These are phyloP conservation scores for Globisporangium canariense DNA, from an alignment of 352 stramenopile genomes.

Conservation along the genomic window DNA sequence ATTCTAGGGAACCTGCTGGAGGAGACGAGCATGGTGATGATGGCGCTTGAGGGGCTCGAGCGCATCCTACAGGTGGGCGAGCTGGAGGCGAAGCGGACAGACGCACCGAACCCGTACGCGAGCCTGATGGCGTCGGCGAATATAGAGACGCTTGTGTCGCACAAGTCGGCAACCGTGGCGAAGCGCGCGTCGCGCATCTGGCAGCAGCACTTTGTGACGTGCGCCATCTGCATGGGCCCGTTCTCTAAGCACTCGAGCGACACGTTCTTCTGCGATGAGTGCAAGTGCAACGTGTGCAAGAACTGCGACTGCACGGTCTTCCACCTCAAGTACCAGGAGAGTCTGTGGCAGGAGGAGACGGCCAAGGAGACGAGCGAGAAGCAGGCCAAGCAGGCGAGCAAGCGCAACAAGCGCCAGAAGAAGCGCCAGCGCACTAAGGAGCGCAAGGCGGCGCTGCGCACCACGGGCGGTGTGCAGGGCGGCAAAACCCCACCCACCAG, in stretches of 20 bases:
- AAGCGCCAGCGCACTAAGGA: slow-evolving; percentile 83
- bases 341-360: slow-evolving; percentile 93
- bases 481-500: slow-evolving; percentile 32
- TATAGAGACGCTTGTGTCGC: slow-evolving; percentile 91
- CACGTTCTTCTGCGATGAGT: slow-evolving; percentile 97
- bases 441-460: slow-evolving; percentile 64
- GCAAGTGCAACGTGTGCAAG: slow-evolving; percentile 97
- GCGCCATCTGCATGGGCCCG: slow-evolving; percentile 93
- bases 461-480: slow-evolving; percentile 23
- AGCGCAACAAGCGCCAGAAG: slow-evolving; percentile 83
- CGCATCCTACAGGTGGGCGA: slow-evolving; percentile 95
- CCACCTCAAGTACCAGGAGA: slow-evolving; percentile 97
- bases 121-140: slow-evolving; percentile 88
- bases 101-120: slow-evolving; percentile 87
- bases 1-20: slow-evolving; percentile 91
- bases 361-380: slow-evolving; percentile 90
- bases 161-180: slow-evolving; percentile 93
- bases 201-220: slow-evolving; percentile 97
- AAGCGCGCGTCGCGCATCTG: slow-evolving; percentile 97
- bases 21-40: slow-evolving; percentile 98
- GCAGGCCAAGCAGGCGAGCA: slow-evolving; percentile 84
- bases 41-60: slow-evolving; percentile 97
- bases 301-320: slow-evolving; percentile 97
- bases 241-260: slow-evolving; percentile 95
- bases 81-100: slow-evolving; percentile 79